Evolutionary conservation across 176 grass and related monocot species (phyloP).

Genomic region (Elymus sibiricus): DNA sequence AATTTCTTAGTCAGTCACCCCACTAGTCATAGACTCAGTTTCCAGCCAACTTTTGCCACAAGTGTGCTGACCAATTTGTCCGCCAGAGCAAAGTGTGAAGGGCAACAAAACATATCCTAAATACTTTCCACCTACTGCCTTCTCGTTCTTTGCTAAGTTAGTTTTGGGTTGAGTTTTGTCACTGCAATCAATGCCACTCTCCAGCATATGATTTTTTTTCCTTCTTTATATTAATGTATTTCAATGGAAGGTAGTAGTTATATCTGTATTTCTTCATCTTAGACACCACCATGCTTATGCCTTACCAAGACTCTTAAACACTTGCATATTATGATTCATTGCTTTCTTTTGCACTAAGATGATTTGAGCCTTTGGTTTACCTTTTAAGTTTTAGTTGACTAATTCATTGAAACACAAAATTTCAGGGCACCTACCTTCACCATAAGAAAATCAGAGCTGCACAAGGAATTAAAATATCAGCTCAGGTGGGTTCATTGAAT

Average conservation of each 20-base stretch:
- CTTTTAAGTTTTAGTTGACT: slow-evolving; percentile 25
- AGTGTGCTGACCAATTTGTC: background rate
- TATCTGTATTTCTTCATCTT: background rate
- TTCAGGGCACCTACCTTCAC: slow-evolving; percentile 77
- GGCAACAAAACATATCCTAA: background rate
- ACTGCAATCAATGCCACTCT: background rate
- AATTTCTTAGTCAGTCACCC: background rate
- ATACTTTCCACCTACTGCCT: background rate
- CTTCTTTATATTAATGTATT: background rate
- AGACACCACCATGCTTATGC: background rate
- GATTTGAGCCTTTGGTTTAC: background rate
- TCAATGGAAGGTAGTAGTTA: background rate
- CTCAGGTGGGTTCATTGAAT: slow-evolving; percentile 50
- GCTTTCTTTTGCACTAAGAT: background rate
- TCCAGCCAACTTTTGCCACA: too few relatives aligned
- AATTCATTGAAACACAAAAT: background rate
- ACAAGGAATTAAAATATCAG: slow-evolving; percentile 93
- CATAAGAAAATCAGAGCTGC: slow-evolving; percentile 93
- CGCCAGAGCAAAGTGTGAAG: too few relatives aligned
- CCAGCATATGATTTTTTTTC: background rate
- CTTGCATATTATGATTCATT: background rate
- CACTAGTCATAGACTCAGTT: background rate
- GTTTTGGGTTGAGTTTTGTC: background rate
- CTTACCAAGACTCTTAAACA: background rate
- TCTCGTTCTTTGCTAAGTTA: background rate